A percentile compares a stretch with the other conserved stretches of the same genome.
Conservation (phyloP, 1,139 yeast species). For the Protomyces arabidopsidicola region DNA sequence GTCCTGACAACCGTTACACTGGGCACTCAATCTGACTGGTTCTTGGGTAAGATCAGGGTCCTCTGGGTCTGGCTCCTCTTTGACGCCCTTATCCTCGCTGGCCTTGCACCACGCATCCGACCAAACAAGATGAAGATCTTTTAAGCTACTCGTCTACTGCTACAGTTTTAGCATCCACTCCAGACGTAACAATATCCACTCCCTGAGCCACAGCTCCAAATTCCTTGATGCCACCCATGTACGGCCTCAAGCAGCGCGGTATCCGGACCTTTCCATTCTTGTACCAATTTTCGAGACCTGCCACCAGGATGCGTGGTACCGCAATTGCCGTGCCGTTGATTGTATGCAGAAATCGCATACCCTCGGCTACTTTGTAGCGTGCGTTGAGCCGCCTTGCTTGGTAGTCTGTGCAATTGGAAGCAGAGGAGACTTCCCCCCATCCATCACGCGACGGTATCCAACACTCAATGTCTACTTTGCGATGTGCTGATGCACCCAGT, state of each 20-base stretch:
- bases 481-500: constrained; percentile 87
- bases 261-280: constrained; percentile 52
- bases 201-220: background rate
- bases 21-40: constrained; percentile 36
- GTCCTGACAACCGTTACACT: constrained; percentile 34
- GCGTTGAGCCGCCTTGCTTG: constrained; percentile 82
- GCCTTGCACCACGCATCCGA: constrained; percentile 28
- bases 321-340: constrained; percentile 96
- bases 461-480: constrained; percentile 90
- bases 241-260: constrained; percentile 58
- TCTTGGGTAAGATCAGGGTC: constrained; percentile 6
- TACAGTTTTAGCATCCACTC: background rate
- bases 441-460: constrained; percentile 96
- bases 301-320: constrained; percentile 83
- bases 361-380: constrained; percentile 39
- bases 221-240: constrained; percentile 22
- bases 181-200: too few relatives aligned
- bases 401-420: constrained; percentile 89
- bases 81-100: constrained; percentile 27
- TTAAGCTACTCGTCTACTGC: background rate
- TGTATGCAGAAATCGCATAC: constrained; percentile 58
- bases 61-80: constrained; percentile 24
- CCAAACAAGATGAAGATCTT: constrained; percentile 24
- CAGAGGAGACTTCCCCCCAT: constrained; percentile 91
- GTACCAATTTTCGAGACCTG: constrained; percentile 78